These are phyloP conservation scores for Eucalyptus camaldulensis DNA, from an alignment of 345 rosid genomes.

Conservation along the genomic window DNA sequence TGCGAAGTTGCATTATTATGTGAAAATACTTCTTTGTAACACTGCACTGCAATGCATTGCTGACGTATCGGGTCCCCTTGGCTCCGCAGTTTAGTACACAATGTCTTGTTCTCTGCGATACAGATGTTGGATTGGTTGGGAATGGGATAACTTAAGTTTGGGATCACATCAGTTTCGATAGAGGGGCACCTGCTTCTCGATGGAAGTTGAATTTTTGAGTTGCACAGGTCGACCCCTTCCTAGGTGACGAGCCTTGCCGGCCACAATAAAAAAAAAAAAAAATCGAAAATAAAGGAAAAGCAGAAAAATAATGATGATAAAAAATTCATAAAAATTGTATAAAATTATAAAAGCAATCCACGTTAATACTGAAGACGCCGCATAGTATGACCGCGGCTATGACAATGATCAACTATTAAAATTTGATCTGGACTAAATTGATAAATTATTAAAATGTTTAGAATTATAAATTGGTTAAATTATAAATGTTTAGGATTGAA, in stretches of 20 bases:
- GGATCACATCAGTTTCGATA: neutral
- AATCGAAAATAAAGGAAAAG: no score
- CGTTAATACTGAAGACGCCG: fast-evolving
- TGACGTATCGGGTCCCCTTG: neutral
- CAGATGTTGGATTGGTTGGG: neutral
- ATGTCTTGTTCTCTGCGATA: neutral
- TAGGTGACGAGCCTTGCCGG: fast-evolving
- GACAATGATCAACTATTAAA: no score
- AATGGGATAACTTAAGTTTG: neutral
- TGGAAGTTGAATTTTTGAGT: neutral
- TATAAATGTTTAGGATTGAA: fast-evolving
- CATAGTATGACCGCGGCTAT: fast-evolving
- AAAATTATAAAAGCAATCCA: neutral
- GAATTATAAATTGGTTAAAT: no score
- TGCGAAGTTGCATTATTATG: neutral
- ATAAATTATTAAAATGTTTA: no score
- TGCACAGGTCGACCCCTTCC: neutral
- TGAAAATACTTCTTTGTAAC: neutral
- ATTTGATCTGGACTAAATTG: fast-evolving
- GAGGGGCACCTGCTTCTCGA: neutral
- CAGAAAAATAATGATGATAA: no score
- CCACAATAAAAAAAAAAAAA: fast-evolving
- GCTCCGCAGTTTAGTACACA: neutral
- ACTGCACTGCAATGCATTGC: neutral
- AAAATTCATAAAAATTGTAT: fast-evolving